Conservation (phyloP, 208 protist species). For the Strigomonas oncopelti region DNA sequence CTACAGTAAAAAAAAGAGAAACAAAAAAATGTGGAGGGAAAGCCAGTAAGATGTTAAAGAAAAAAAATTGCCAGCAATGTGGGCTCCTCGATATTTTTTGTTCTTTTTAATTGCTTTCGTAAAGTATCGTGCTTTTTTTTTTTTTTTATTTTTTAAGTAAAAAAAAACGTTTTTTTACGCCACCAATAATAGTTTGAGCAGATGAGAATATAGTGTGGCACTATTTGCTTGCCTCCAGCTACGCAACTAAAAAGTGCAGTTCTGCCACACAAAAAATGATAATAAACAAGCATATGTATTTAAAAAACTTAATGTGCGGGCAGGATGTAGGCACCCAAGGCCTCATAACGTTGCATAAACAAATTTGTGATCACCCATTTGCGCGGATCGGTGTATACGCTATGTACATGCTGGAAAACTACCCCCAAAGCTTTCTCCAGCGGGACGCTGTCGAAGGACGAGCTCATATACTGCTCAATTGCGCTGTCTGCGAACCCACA, state of each 20-base stretch:
- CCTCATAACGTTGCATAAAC: slow-evolving; percentile 42
- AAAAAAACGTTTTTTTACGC: not conserved
- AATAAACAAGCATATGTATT: not conserved
- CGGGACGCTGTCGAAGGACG: too few relatives aligned
- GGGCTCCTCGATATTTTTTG: too few relatives aligned
- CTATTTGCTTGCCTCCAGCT: too few relatives aligned
- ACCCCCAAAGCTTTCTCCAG: not conserved
- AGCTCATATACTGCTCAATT: too few relatives aligned
- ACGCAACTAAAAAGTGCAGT: not conserved
- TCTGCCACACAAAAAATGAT: not conserved
- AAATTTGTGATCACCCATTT: slow-evolving; percentile 18
- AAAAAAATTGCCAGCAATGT: too few relatives aligned
- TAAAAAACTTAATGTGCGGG: not conserved
- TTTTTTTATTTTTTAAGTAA: too few relatives aligned
- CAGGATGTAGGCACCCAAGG: slow-evolving; percentile 12
- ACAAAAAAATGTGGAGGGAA: slow-evolving; percentile 10
- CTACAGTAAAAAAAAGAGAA: not conserved
- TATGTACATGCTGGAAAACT: slow-evolving; percentile 8
- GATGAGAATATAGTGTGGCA: too few relatives aligned
- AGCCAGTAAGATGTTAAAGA: slow-evolving; percentile 1
- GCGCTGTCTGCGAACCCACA: too few relatives aligned
- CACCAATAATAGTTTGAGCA: too few relatives aligned
- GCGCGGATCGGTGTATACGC: slow-evolving; percentile 10
- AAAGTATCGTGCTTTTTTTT: not conserved
- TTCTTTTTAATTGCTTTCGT: not conserved